Conservation (phyloP, 805 yeast species). For the Candida berthetii region DNA sequence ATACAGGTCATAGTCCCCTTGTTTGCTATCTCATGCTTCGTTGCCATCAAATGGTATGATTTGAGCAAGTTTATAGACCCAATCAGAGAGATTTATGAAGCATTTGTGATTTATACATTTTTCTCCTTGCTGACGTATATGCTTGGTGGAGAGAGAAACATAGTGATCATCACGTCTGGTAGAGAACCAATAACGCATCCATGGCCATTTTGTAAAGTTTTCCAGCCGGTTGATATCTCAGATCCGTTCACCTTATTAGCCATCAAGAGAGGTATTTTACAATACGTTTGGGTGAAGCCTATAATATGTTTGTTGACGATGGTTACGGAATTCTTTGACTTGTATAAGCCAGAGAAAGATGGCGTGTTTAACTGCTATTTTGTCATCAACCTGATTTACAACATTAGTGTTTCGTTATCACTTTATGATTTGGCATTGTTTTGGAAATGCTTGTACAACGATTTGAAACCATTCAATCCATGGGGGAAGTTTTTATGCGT, state of each 20-base stretch:
- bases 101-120: constrained; percentile 92
- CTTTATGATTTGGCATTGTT: constrained; percentile 82
- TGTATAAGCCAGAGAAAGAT: constrained; percentile 46
- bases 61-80: constrained; percentile 57
- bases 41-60: constrained; percentile 41
- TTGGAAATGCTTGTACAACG: constrained; percentile 85
- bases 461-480: constrained; percentile 75
- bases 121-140: constrained; percentile 75
- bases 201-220: constrained; percentile 41
- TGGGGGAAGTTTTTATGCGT: constrained; percentile 92
- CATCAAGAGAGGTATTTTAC: constrained; percentile 82
- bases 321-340: constrained; percentile 38
- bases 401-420: constrained; percentile 74
- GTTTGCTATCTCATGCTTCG: constrained; percentile 66
- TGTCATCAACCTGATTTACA: constrained; percentile 67
- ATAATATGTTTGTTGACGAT: constrained; percentile 55
- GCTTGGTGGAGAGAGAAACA: constrained; percentile 88
- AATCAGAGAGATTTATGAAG: constrained; percentile 85
- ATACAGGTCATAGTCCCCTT: constrained; percentile 80
- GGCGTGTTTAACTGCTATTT: constrained; percentile 45
- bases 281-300: constrained; percentile 94
- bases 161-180: constrained; percentile 66
- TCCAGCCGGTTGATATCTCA: constrained; percentile 67
- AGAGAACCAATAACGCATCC: constrained; percentile 65
- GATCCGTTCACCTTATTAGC: constrained; percentile 76